Conservation (phyloP, 495 filamentous ascomycete species). For the Lophiotrema nucula region DNA sequence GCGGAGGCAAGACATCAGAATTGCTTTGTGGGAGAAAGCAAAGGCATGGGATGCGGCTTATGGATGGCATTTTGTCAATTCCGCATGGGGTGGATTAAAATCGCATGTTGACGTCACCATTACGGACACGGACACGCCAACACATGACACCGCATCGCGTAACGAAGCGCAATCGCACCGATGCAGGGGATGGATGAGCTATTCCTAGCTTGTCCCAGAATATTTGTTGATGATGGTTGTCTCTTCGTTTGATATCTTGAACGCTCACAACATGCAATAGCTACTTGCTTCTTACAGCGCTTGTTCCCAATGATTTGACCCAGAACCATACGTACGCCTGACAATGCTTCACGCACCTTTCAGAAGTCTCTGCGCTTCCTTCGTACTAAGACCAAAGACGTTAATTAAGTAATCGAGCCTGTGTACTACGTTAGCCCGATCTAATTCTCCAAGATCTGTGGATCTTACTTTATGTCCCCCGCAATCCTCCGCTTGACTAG, state of each 20-base stretch:
- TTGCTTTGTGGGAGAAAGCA: not conserved
- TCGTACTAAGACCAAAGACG: conserved; percentile 36
- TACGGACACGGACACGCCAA: conserved; percentile 2
- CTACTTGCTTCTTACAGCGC: too few species aligned
- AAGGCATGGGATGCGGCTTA: not conserved
- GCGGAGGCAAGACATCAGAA: not conserved
- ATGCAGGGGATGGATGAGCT: not conserved
- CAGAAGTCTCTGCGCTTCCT: conserved; percentile 36
- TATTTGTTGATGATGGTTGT: not conserved
- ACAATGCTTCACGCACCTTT: conserved; percentile 7
- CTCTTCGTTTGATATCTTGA: too few species aligned
- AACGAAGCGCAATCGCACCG: not conserved
- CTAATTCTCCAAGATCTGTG: not conserved
- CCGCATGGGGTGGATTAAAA: not conserved
- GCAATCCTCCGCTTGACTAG: conserved; percentile 62
- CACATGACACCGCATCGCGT: not conserved
- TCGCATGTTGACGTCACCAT: conserved; percentile 28
- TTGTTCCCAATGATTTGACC: too few species aligned
- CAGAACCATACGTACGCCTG: not conserved
- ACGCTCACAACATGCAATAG: not conserved
- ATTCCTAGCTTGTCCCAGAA: not conserved
- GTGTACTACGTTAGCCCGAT: conserved; percentile 1
- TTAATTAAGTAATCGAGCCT: conserved; percentile 42
- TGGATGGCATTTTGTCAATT: not conserved
- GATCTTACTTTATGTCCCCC: conserved; percentile 60